A percentile compares a stretch with the other conserved stretches of the same genome.
phyloP scores from a whole-genome alignment of 148 eudicot genomes.

The Rhododendron mucronatum region DNA sequence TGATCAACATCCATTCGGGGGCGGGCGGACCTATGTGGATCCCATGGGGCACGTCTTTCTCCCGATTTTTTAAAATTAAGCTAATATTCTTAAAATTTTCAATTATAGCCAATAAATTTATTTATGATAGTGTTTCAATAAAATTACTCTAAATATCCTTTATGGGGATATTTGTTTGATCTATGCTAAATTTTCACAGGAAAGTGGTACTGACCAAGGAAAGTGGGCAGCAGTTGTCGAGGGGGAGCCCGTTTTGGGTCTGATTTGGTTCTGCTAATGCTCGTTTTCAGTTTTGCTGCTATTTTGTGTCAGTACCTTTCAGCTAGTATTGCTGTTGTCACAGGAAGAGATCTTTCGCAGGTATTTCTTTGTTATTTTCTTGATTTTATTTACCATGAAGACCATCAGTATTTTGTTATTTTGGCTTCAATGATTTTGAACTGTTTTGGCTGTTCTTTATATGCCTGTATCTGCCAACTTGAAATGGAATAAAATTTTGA shows the following conservation, averaged over 20 bases:
- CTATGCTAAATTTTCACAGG: no score
- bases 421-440: neutral
- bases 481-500: neutral
- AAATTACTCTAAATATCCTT: no score
- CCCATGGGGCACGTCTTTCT: no score
- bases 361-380: constrained; percentile 23
- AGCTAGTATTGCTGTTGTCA: constrained; percentile 58
- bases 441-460: neutral
- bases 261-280: constrained; percentile 48
- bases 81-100: no score
- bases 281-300: constrained; percentile 56
- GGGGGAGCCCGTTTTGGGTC: constrained; percentile 83
- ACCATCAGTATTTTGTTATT: neutral
- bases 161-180: no score
- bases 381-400: neutral
- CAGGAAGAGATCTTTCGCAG: constrained; percentile 82
- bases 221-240: constrained; percentile 83
- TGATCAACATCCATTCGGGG: no score
- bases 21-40: no score
- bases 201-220: constrained; percentile 52
- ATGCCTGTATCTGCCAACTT: neutral
- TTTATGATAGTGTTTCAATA: no score
- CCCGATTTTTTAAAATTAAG: no score
- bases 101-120: no score
- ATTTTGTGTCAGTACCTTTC: constrained; percentile 76